phyloP scores from a whole-genome alignment of 2,329 filamentous ascomycete species.

The Diplodia sapinea region DNA sequence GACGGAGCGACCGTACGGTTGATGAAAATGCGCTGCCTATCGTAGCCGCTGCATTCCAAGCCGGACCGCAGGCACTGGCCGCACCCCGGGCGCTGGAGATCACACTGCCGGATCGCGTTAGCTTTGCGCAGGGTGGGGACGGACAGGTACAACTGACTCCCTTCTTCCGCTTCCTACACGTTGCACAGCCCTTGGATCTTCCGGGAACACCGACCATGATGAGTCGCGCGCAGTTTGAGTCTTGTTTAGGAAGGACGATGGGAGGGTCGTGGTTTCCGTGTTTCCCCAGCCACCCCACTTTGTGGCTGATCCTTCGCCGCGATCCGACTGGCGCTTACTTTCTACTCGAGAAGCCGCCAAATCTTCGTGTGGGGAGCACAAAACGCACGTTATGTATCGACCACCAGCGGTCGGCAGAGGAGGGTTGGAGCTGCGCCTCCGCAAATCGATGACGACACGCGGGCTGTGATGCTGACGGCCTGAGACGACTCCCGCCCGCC shows the following conservation, averaged over 20 bases:
- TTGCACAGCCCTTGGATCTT: slow-evolving; percentile 44
- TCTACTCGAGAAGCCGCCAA: not conserved
- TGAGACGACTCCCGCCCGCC: not conserved
- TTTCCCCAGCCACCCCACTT: not conserved
- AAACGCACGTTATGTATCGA: not conserved
- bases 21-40: slow-evolving; percentile 68
- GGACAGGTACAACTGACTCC: slow-evolving; percentile 53
- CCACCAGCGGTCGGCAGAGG: not conserved
- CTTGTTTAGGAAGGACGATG: not conserved
- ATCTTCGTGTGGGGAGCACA: not conserved
- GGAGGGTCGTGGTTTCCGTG: not conserved
- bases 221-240: slow-evolving; percentile 5
- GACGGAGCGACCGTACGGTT: slow-evolving; percentile 33
- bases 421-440: not conserved
- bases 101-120: slow-evolving; percentile 56
- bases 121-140: not conserved
- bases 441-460: slow-evolving; percentile 1
- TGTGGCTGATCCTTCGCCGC: not conserved
- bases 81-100: slow-evolving; percentile 66
- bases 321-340: not conserved
- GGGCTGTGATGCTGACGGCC: not conserved
- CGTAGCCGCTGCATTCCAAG: slow-evolving; percentile 66
- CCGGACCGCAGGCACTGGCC: slow-evolving; percentile 65
- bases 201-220: slow-evolving; percentile 38
- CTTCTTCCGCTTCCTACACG: slow-evolving; percentile 55